Evolutionary conservation across 176 grass and related monocot genomes (phyloP), one percentile per base, ranked within the genome.

Genomic region (Zoysia pacifica): DNA sequence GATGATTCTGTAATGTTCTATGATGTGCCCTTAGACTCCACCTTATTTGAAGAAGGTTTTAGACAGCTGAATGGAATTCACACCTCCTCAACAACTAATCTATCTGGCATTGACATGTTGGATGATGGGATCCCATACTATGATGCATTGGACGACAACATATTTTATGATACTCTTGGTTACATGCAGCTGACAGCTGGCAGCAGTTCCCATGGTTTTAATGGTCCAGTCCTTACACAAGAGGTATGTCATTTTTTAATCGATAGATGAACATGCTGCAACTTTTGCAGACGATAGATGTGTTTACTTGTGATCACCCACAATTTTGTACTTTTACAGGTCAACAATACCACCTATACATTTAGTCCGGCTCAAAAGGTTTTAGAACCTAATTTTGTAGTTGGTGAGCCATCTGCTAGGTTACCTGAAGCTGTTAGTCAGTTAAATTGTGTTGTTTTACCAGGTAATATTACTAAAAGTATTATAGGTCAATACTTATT

Each of bases 61-160:
- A 48, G 72, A 56, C 85, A 82, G 55, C 18, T 80, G 65, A 89
- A 90, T 82, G 83, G 83, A 18, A 59, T 86, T 74, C 36, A 88
- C 12, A 54, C 76, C 78, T 90, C 87, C 11, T 51, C 86, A 45
- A 45, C 78, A 48, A 72, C 77, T 41, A 87, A 78, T 78, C 61
- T 79, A 53, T 88, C 85, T 75, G 83, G 74, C 52, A 78, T 82
- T 70, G 90, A 85, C 67, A 81, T 89, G 52, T 62, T 87, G 67
- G 90, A 94, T 59, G 90, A 94, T 72, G 82, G 60, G 49, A 63
- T 89, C 62, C 62, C 74, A 11, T 94, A 76, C 85, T 98, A 88
- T 42, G 90, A 98, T 76, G 87, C 95, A 5, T 59, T 87, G 7
- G 95, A 98, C 71, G 90, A 89, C 78, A 85, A 86, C 67, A 85